Evolutionary conservation across 805 yeast species (phyloP), one percentile per base, ranked within the genome.

Genomic region (Kockiozyma suomiensis): DNA sequence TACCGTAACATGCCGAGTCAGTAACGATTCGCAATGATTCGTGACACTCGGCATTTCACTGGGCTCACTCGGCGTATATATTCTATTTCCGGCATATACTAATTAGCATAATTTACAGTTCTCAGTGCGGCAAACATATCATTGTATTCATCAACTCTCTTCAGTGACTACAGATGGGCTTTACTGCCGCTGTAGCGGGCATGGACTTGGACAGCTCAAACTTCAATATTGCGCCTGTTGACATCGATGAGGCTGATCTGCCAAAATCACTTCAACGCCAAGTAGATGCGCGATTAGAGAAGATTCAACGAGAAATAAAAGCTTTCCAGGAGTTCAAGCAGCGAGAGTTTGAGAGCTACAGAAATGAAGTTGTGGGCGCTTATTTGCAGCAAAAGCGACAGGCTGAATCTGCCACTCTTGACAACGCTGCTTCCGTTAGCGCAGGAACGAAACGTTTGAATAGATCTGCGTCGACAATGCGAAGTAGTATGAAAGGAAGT

Each of bases 401-500:
- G 32, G 41, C 38, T 4, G 30, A 30, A 32, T 4, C 13, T 6
- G 32, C 48, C 17, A 42, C 42, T 7, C 6, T 5, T 15, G 13
- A 28, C 10, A 17, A 19, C n/a, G 17, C 46, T 10, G 15, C 38
- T 15, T 25, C 50, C 10, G 19, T 50, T 7, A 37, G 33, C 21
- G 40, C 48, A 3, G 55, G 48, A n/a, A 23, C 28, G 15, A 51
- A 51, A 19, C 38, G 55, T 17, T 17, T 26, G 25, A 28, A 23
- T 7, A 38, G 46, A 15, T 10, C 46, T 17, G 47, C 15, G 3
- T 23, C 47, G 23, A 32, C 47, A 3, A 50, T 43, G n/a, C 49
- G 5, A 7, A 61, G 65, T 28, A 61, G 56, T 41, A n/a, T 61
- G 54, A 59, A 58, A 23, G 58, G 61, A 25, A 50, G 42, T 47